These are phyloP conservation scores for Sporothrix luriei DNA, from an alignment of 2,329 filamentous ascomycete species.

Conservation along the genomic window DNA sequence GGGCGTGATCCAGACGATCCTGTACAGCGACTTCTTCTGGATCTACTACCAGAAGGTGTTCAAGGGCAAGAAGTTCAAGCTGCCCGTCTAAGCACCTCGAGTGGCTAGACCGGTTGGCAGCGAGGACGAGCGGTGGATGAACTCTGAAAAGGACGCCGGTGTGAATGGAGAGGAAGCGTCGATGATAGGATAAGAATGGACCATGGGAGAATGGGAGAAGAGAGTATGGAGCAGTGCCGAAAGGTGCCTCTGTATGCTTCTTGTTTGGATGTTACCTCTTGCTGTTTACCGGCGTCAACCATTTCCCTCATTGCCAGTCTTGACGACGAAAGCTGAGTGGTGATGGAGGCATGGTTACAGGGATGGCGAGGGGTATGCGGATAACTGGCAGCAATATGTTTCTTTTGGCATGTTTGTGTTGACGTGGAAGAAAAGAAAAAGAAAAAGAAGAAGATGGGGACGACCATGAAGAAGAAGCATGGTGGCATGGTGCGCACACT, in stretches of 20 bases:
- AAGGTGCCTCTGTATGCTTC: background rate
- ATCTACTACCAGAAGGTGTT: slow-evolving; percentile 98
- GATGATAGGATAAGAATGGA: background rate
- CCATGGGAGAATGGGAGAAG: background rate
- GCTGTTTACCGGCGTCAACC: background rate
- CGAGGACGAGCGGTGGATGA: background rate
- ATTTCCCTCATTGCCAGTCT: background rate
- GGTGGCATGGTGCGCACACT: background rate
- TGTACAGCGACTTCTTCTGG: slow-evolving; percentile 99
- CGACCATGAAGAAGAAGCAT: background rate
- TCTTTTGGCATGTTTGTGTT: background rate
- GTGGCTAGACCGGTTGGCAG: background rate
- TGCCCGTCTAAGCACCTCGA: slow-evolving; percentile 67
- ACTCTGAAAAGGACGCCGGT: background rate
- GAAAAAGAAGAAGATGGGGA: too few species aligned
- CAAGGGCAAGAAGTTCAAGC: slow-evolving; percentile 85
- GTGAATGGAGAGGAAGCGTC: background rate
- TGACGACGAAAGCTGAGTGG: background rate
- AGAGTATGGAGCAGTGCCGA: background rate
- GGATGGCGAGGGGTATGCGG: background rate
- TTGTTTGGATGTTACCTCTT: background rate
- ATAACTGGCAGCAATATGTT: background rate
- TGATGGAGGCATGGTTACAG: background rate
- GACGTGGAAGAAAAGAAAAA: background rate
- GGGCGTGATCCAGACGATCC: slow-evolving; percentile 86